Conservation (phyloP, 441 rosid species). For the Mallotus repandus region DNA sequence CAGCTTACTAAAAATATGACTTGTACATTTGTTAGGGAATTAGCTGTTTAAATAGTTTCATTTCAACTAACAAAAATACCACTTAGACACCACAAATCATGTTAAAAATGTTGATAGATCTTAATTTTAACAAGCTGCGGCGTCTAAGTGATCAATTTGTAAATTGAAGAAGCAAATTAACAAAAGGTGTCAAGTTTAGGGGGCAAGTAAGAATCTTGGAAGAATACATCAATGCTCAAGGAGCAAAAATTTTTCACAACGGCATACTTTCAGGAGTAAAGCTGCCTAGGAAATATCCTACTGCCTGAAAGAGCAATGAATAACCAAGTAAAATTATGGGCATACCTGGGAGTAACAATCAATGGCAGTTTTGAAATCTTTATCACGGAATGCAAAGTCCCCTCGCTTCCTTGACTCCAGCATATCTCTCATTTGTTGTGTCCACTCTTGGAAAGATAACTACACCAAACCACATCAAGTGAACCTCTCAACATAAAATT, state of each 20-base stretch:
- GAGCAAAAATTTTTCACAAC: neutral
- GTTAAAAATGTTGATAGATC: no score
- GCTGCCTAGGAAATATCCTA: neutral
- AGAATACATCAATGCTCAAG: neutral
- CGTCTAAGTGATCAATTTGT: no score
- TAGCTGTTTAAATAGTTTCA: no score
- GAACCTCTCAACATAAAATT: constrained; percentile 18
- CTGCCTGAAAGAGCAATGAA: neutral
- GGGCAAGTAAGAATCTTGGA: neutral
- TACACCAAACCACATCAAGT: constrained; percentile 26
- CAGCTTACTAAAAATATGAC: no score
- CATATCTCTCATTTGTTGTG: constrained; percentile 88
- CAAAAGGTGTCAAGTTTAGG: no score
- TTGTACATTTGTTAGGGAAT: no score
- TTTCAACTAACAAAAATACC: no score
- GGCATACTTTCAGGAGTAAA: neutral
- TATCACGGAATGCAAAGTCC: constrained; percentile 76
- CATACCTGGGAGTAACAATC: constrained; percentile 82
- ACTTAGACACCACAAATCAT: no score
- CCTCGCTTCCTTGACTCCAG: constrained; percentile 88
- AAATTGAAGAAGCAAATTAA: no score
- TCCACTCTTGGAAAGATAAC: constrained; percentile 98
- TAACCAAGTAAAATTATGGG: neutral
- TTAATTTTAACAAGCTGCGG: no score
- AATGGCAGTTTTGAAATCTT: constrained; percentile 63